Evolutionary conservation across 306 rosid genomes (phyloP).

Genomic region (Trifolium dubium): DNA sequence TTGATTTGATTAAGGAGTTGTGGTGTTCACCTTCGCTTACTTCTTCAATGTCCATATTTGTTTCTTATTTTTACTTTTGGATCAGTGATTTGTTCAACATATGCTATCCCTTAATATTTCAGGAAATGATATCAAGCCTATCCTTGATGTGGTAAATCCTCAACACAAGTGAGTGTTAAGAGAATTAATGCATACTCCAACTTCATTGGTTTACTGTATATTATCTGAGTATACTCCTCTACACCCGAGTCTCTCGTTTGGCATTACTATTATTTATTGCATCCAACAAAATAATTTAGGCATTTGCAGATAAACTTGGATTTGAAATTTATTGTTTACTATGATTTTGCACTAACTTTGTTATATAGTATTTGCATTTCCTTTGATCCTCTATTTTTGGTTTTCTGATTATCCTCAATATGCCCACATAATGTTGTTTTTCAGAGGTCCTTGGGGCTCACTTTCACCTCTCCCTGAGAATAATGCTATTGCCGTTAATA

Average conservation of each 20-base stretch:
- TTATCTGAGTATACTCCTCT: conserved; percentile 11
- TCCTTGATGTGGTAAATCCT: conserved; percentile 78
- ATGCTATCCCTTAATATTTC: conserved; percentile 32
- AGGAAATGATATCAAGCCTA: conserved; percentile 73
- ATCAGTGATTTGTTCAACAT: conserved; percentile 25
- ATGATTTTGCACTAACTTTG: conserved; percentile 27
- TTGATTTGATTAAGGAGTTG: conserved; percentile 28
- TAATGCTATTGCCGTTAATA: conserved; percentile 82
- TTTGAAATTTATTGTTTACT: conserved; percentile 22
- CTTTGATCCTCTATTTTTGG: conserved; percentile 22
- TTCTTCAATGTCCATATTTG: background rate
- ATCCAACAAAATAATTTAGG: conserved; percentile 1
- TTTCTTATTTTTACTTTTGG: conserved; percentile 25
- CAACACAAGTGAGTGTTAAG: conserved; percentile 79
- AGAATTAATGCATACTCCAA: conserved; percentile 16
- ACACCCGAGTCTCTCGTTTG: background rate
- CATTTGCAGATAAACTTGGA: background rate
- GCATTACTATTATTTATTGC: conserved; percentile 20
- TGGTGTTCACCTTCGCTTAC: conserved; percentile 4
- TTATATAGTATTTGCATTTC: conserved; percentile 25
- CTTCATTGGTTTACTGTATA: conserved; percentile 13
- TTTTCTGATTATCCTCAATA: conserved; percentile 31
- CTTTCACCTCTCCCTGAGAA: conserved; percentile 96
- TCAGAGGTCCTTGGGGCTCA: conserved; percentile 98
- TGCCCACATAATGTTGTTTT: conserved; percentile 41